Conservation (phyloP, 1,284 basidiomycete species). For the Earliella scabrosa region DNA sequence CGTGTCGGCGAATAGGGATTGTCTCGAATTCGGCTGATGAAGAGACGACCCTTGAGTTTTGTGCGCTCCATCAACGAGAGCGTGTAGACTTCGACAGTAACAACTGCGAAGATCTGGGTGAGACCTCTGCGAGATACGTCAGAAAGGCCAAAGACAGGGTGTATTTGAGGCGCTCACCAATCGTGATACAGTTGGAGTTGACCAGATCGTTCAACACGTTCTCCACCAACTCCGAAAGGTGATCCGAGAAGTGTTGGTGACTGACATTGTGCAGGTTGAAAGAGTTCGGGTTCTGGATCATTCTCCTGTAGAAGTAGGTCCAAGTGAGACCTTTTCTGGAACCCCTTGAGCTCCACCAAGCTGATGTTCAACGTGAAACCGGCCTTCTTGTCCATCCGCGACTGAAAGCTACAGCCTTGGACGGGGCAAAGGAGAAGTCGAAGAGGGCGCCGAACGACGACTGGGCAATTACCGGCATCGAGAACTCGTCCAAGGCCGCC, state of each 20-base stretch:
- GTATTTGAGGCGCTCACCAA: conserved; percentile 54
- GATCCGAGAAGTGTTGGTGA: conserved; percentile 92
- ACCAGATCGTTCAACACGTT: conserved; percentile 91
- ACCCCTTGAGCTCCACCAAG: too few species aligned
- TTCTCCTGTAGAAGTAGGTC: conserved; percentile 96
- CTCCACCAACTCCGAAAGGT: conserved; percentile 96
- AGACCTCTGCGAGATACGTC: conserved; percentile 52
- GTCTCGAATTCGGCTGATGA: conserved; percentile 96
- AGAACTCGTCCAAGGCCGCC: background rate
- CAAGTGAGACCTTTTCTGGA: too few species aligned
- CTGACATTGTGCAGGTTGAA: conserved; percentile 95
- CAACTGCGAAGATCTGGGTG: conserved; percentile 54
- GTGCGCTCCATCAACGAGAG: conserved; percentile 95
- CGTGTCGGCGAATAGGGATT: conserved; percentile 93
- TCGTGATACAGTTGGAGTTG: conserved; percentile 92
- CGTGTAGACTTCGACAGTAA: conserved; percentile 96
- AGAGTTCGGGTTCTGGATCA: conserved; percentile 96
- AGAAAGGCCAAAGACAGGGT: conserved; percentile 1
- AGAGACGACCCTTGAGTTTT: conserved; percentile 97
- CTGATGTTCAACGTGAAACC: too few species aligned
- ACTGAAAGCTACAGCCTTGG: too few species aligned
- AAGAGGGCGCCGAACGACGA: conserved; percentile 4
- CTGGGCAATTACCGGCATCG: conserved; percentile 10
- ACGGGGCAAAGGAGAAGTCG: conserved; percentile 1
- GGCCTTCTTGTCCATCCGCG: too few species aligned